Percentiles rank a stretch among this genome's conserved stretches.
These are phyloP conservation scores for Dioscorea alata DNA, from an alignment of 106 monocot species.

Conservation along the genomic window DNA sequence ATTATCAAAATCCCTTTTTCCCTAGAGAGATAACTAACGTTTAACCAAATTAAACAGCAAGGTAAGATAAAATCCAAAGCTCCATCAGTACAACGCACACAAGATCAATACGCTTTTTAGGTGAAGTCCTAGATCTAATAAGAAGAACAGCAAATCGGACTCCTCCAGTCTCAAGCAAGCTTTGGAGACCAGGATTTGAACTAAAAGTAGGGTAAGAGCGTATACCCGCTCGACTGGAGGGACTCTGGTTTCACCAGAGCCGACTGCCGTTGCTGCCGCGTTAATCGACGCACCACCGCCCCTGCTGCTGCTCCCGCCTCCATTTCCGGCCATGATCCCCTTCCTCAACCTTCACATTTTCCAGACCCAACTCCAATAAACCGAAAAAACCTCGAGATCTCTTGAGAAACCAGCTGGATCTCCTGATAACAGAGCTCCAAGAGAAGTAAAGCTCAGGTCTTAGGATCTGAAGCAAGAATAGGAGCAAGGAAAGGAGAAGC, in stretches of 20 bases:
- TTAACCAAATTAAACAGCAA: background rate
- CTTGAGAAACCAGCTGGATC: background rate
- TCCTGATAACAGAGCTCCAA: background rate
- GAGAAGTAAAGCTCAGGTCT: background rate
- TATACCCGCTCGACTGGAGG: constrained; percentile 46
- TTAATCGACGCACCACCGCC: constrained; percentile 41
- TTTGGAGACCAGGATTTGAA: background rate
- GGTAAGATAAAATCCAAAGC: background rate
- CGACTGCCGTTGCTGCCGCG: constrained; percentile 45
- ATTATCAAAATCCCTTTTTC: background rate
- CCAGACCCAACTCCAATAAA: background rate
- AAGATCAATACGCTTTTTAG: background rate
- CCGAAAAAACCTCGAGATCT: background rate
- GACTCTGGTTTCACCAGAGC: constrained; percentile 40
- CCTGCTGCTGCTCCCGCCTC: constrained; percentile 32
- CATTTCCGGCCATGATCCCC: constrained; percentile 37
- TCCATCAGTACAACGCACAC: background rate
- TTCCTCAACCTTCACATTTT: constrained; percentile 11
- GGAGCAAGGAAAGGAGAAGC: background rate
- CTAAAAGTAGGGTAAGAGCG: constrained; percentile 2
- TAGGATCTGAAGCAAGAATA: background rate
- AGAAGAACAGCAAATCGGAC: background rate
- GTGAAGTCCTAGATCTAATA: background rate
- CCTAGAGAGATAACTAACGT: background rate
- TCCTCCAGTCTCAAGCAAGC: background rate